Percentiles rank a stretch among this genome's conserved stretches.
phyloP scores from a whole-genome alignment of 768 basidiomycete species.

The Tylopilus subfusipes region DNA sequence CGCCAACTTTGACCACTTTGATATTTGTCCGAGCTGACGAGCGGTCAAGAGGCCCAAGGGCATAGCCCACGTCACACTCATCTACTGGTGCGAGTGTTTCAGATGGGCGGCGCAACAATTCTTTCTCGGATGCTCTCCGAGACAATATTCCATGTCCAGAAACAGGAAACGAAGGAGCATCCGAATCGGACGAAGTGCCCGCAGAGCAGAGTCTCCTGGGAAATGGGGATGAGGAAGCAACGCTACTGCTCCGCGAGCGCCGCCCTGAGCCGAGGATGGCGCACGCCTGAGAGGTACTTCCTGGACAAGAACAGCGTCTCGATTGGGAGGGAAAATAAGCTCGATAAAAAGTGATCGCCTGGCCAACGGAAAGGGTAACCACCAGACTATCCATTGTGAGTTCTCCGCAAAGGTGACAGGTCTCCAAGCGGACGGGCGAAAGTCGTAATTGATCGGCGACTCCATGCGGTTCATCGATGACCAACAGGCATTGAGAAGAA shows the following conservation, averaged over 20 bases:
- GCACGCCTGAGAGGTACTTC: conserved; percentile 42
- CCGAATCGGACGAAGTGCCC: conserved; percentile 34
- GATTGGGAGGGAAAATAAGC: conserved; percentile 53
- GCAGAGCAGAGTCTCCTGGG: conserved; percentile 46
- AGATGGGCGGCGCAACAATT: conserved; percentile 45
- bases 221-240: conserved; percentile 44
- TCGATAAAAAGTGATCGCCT: conserved; percentile 63
- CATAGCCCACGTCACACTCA: conserved; percentile 26
- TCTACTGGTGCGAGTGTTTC: conserved; percentile 42
- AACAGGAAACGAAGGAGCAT: conserved; percentile 65
- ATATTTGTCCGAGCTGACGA: conserved; percentile 44
- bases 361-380: conserved; percentile 62
- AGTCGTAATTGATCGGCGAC: conserved; percentile 59
- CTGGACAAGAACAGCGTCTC: conserved; percentile 65
- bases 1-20: conserved; percentile 49
- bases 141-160: conserved; percentile 79
- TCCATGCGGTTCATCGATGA: conserved; percentile 59
- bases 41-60: conserved; percentile 36
- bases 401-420: conserved; percentile 71
- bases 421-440: conserved; percentile 47
- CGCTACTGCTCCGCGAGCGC: conserved; percentile 64
- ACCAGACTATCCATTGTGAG: conserved; percentile 61
- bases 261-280: conserved; percentile 46
- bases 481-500: conserved; percentile 60
- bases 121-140: conserved; percentile 70